Conservation (phyloP, 352 stramenopile species). For the Globisporangium acanthophoron region DNA sequence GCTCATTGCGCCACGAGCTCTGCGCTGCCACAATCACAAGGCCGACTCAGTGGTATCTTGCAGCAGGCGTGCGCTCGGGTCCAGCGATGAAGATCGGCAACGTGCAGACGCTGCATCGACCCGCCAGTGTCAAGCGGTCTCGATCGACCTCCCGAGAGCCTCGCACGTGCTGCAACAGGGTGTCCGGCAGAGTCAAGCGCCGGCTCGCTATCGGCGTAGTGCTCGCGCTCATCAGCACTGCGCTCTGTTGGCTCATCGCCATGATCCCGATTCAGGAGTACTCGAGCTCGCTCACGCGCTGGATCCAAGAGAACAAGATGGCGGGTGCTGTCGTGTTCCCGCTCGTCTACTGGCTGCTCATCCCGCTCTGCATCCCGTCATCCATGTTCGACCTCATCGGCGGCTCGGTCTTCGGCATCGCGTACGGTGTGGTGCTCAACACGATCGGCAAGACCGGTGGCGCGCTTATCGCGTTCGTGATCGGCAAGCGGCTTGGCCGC, state of each 20-base stretch:
- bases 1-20: not conserved
- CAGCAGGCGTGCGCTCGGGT: not conserved
- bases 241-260: conserved; percentile 17
- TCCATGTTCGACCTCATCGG: conserved; percentile 60
- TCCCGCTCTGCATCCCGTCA: conserved; percentile 60
- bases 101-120: not conserved
- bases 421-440: conserved; percentile 40
- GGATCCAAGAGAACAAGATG: conserved; percentile 42
- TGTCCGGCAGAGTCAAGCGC: conserved; percentile 11
- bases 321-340: conserved; percentile 47
- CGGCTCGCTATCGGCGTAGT: conserved; percentile 22
- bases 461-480: conserved; percentile 52
- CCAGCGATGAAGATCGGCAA: not conserved
- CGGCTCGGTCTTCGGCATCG: conserved; percentile 59
- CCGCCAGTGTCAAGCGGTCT: not conserved
- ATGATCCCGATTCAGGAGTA: conserved; percentile 43
- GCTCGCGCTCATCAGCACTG: conserved; percentile 8
- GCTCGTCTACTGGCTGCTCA: conserved; percentile 44
- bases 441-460: conserved; percentile 56
- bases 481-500: conserved; percentile 54
- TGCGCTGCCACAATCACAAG: not conserved
- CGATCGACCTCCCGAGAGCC: not conserved
- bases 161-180: not conserved
- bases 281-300: conserved; percentile 22
- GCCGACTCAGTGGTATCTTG: not conserved